Base-by-base conservation (phyloP, 2,329 filamentous ascomycete genomes). In the Paraphaeosphaeria sporulosa region DNA sequence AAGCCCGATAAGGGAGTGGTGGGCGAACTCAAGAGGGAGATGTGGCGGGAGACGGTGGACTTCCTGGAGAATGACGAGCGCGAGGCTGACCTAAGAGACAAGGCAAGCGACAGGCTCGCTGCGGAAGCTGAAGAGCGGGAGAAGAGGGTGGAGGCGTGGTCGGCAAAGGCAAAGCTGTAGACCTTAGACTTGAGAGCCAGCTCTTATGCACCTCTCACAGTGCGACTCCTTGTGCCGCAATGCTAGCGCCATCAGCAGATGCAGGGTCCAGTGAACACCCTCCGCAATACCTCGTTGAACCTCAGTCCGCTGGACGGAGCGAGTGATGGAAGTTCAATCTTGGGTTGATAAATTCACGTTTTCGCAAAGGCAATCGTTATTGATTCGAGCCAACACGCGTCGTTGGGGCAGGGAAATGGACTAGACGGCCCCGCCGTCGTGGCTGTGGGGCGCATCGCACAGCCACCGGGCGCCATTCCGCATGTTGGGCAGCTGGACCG, bases 231-330 rank as follows among this genome's bases (percentile, higher is more conserved):
- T 36, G 52, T 44, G 42, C 52, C 25, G 52, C 19, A 36, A 32
- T 38, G 42, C 21, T 61, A 54, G 57, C 40, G 52, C 67, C 60
- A 65, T 64, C 68, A 59, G 21, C 34, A 56, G 58, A 71, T 71
- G 66, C 69, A 72, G 70, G 66, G 70, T 63, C 68, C 53, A 60
- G 52, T 36, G 21, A 13, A 40, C 38, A 17, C 38, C 38, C 38
- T 40, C 38, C 12, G 48, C 48, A 36, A 40, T 51, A 6, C 12
- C 7, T n/a, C n/a, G 13, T 30, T 19, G 25, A 32, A 30, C 19
- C 42, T 8, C 19, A 12, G 42, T 30, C 21, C 23, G 23, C 23
- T 30, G 12, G 15, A 42, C 23, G 23, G 23, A 25, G 48, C 48
- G 21, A 38, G 13, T 2, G 5, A 15, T 40, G 7, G 10, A 51